Percentiles rank a stretch among this genome's conserved stretches.
Evolutionary conservation across 2,329 filamentous ascomycete species (phyloP).

Genomic region (Sporothrix schenckii): DNA sequence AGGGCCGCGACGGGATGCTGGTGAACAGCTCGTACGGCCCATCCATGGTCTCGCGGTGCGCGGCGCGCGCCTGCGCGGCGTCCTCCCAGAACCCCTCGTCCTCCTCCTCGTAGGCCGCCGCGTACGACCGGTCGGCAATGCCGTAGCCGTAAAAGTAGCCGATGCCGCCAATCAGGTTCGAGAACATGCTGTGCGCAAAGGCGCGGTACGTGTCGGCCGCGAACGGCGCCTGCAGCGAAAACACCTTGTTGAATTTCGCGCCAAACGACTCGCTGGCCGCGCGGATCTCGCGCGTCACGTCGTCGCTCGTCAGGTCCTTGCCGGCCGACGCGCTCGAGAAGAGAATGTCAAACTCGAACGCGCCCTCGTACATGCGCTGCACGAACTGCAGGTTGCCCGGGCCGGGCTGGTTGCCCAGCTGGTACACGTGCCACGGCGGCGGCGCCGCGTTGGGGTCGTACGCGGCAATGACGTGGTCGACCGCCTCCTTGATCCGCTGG

Average conservation of each 20-base stretch:
- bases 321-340: conserved; percentile 77
- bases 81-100: conserved; percentile 96
- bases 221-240: conserved; percentile 77
- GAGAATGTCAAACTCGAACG: conserved; percentile 91
- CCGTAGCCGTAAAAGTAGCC: conserved; percentile 93
- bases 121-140: conserved; percentile 86
- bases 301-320: conserved; percentile 58
- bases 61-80: conserved; percentile 74
- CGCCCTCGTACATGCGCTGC: conserved; percentile 87
- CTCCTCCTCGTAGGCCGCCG: conserved; percentile 92
- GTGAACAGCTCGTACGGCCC: conserved; percentile 89
- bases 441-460: conserved; percentile 65
- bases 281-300: conserved; percentile 71
- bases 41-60: conserved; percentile 69
- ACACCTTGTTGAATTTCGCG: conserved; percentile 71
- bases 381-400: conserved; percentile 82
- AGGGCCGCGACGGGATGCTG: conserved; percentile 86
- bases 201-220: conserved; percentile 64
- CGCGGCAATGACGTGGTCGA: conserved; percentile 54
- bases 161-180: conserved; percentile 89
- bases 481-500: conserved; percentile 55
- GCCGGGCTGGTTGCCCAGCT: conserved; percentile 69
- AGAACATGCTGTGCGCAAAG: conserved; percentile 89
- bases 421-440: conserved; percentile 83
- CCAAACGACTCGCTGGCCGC: conserved; percentile 69